Evolutionary conservation across 2,329 filamentous ascomycete species (phyloP), one percentile per base, ranked within the genome.

Genomic region (Xylaria multiplex): DNA sequence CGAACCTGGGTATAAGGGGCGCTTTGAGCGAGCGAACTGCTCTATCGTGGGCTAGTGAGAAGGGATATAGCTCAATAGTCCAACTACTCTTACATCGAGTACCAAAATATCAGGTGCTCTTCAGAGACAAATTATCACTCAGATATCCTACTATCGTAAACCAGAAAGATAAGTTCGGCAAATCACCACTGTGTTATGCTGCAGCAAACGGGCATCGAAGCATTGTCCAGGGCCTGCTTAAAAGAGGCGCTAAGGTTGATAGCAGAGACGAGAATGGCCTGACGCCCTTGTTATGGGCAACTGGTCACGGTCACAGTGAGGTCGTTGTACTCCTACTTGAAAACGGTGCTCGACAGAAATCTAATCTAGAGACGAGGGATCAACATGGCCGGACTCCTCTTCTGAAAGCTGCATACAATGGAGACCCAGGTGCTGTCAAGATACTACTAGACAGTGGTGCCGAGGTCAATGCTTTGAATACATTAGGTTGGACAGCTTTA

Each of bases 61-160:
- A 57, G 4, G 66, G 68, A 49, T 58, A 67, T 49, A 5, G 56
- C 7, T 42, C 8, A 1, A 62, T 67, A 27, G 63, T 67, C 11
- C 32, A 55, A 45, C 48, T 14, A 16, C 60, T 69, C 54, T 53
- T 69, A 13, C 24, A 62, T 52, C 43, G 45, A 49, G 52, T 65
- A 42, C 48, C 58, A 6, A 90, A 91, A 73, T 84, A 92, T 27
- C 90, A 43, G 77, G 84, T 85, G n/a, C 90, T 92, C 3, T 79
- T 93, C 40, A 88, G 86, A 74, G 81, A 88, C 61, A 57, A 6
- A 19, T 37, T 58, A 40, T 24, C 11, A 42, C 40, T 16, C 40
- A 16, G 2, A 16, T 52, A 6, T 37, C 45, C 58, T 53, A 57
- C 52, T 4, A 62, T 62, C 11, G 13, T 65, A 45, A 65, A 60